Evolutionary conservation across 2,329 filamentous ascomycete species (phyloP).

Genomic region (Trichoderma koningiopsis): DNA sequence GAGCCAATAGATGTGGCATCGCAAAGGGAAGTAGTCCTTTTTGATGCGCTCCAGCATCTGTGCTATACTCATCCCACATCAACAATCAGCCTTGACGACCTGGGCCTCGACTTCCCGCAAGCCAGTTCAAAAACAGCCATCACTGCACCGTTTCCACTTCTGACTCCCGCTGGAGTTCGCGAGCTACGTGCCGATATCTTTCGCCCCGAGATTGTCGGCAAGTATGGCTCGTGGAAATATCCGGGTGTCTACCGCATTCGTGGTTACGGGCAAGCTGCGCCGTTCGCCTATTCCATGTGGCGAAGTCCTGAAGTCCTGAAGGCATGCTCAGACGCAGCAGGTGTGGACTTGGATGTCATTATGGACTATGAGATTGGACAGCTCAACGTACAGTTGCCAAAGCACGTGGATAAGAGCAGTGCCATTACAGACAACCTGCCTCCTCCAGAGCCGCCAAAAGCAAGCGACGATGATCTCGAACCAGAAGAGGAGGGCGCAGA

Average conservation of each 20-base stretch:
- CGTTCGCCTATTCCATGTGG: conserved; percentile 43
- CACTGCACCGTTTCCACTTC: conserved; percentile 20
- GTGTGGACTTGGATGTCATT: conserved; percentile 58
- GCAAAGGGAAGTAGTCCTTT: not conserved
- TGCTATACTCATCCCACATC: conserved; percentile 13
- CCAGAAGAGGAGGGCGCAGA: conserved; percentile 29
- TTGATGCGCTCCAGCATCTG: conserved; percentile 18
- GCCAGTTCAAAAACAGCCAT: conserved; percentile 22
- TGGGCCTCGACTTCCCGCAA: conserved; percentile 11
- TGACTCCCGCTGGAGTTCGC: conserved; percentile 12
- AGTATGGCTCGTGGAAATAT: conserved; percentile 26
- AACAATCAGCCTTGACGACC: conserved; percentile 22
- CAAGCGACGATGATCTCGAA: conserved; percentile 30
- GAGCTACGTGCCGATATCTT: conserved; percentile 22
- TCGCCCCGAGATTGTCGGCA: conserved; percentile 20
- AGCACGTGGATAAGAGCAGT: conserved; percentile 29
- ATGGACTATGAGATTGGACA: conserved; percentile 62
- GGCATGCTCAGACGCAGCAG: conserved; percentile 48
- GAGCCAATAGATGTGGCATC: not conserved
- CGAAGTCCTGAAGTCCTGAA: conserved; percentile 56
- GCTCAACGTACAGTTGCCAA: conserved; percentile 51
- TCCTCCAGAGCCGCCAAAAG: conserved; percentile 35
- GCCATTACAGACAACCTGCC: conserved; percentile 27
- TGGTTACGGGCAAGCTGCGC: conserved; percentile 18
- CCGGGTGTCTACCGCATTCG: conserved; percentile 25